phyloP scores from a whole-genome alignment of 139 green algal genomes.

The Chlamydomonas schloesseri region DNA sequence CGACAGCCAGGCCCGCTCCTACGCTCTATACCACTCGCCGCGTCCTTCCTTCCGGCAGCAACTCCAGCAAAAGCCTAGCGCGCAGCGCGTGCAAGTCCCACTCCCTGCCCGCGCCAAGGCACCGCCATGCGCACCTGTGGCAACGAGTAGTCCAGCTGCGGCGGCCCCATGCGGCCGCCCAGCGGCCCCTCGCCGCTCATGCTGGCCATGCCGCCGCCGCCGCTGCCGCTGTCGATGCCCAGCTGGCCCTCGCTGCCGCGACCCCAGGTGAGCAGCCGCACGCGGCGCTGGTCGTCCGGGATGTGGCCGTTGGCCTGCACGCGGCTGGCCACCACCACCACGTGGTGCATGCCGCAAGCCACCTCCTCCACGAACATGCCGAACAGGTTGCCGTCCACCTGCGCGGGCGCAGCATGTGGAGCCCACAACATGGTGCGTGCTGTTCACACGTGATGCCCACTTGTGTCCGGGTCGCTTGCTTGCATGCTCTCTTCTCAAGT shows the following conservation, averaged over 20 bases:
- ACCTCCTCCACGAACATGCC: constrained; percentile 66
- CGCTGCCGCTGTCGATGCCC: constrained; percentile 49
- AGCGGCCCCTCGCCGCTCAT: background rate
- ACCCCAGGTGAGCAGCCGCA: constrained; percentile 80
- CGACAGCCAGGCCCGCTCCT: too few species aligned
- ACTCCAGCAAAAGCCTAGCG: too few species aligned
- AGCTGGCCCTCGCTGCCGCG: constrained; percentile 81
- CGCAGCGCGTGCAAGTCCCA: too few species aligned
- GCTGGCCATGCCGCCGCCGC: background rate
- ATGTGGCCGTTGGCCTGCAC: constrained; percentile 53
- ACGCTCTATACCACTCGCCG: too few species aligned
- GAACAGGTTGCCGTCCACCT: constrained; percentile 60
- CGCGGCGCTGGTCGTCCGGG: constrained; percentile 40
- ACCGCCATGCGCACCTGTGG: constrained; percentile 51
- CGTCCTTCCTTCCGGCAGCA: too few species aligned
- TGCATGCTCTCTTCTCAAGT: too few species aligned
- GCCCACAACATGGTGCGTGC: too few species aligned
- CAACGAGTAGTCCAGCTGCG: constrained; percentile 55
- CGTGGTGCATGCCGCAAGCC: constrained; percentile 76
- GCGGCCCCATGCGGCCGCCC: background rate
- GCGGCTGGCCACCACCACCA: constrained; percentile 62
- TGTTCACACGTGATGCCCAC: too few species aligned
- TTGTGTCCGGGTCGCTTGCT: too few species aligned
- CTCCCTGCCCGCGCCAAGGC: too few species aligned
- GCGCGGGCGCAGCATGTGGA: too few species aligned